Evolutionary conservation across 1,284 basidiomycete species (phyloP), one percentile per base, ranked within the genome.

Genomic region (Meira nashicola): DNA sequence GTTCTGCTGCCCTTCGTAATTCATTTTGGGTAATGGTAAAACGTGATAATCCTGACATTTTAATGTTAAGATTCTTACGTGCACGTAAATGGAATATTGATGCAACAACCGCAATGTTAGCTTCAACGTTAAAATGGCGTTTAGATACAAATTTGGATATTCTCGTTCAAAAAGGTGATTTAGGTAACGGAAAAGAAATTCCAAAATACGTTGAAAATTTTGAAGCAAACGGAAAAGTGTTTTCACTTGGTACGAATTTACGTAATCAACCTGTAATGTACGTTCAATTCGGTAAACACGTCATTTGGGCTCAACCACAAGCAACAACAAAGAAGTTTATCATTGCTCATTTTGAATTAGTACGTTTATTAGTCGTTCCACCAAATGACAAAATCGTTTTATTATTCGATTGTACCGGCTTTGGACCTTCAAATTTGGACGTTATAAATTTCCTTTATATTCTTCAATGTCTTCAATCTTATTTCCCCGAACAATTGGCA

Each of bases 151-250:
- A 65, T 60, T 48, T 66, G 41, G 40, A 67, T 54, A 6, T 58
- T 61, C 33, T 68, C 68, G 15, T 66, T 57, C 21, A 63, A 56
- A 37, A 64, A 55, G 38, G 62, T 40, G 21, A 47, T 50, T 1
- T 39, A 46, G 21, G 62, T 40, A 33, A 60, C 57, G 2, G 43
- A 4, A 44, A 67, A 54, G 2, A 67, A 25, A 38, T 53, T 15
- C 38, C 51, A 4, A 44, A 78, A 41, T 76, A 79, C 39, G 79
- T 76, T 68, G 63, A 76, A 19, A 62, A 68, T 68, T 63, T 77
- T 21, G 63, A 68, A 43, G 79, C 80, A 58, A 74, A 79, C 11
- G 77, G 73, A 19, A 80, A 80, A 67, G 70, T 70, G 4, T 79
- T 73, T 49, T 71, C 74, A 1, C 67, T 72, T 52, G 79, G 78